Evolutionary conservation across 164 flowering plant genomes (phyloP).

Genomic region (Vitis amurensis): DNA sequence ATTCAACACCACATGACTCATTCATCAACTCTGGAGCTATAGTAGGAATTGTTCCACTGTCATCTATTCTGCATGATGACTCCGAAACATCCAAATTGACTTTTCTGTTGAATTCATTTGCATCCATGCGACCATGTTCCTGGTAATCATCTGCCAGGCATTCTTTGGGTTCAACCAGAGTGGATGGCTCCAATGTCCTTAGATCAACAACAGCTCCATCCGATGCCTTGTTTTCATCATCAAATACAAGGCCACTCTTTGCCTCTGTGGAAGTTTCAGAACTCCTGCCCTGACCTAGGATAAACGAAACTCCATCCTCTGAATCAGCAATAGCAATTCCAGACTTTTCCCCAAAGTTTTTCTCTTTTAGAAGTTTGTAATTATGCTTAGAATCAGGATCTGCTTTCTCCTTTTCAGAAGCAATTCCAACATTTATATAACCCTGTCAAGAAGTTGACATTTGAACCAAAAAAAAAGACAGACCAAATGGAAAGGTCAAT

Average conservation of each 20-base stretch:
- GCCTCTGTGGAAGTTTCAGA: slow-evolving; percentile 27
- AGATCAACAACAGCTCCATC: slow-evolving; percentile 18
- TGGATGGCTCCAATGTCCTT: slow-evolving; percentile 21
- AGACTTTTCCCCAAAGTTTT: slow-evolving; percentile 31
- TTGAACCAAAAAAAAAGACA: slow-evolving; percentile 5
- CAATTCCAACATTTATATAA: slow-evolving; percentile 89
- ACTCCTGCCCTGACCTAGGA: slow-evolving; percentile 50
- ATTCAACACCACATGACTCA: slow-evolving; percentile 18
- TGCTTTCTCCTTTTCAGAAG: slow-evolving; percentile 58
- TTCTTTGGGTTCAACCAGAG: slow-evolving; percentile 24
- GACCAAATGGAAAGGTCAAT: not conserved
- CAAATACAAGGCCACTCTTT: slow-evolving; percentile 24
- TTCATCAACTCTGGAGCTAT: slow-evolving; percentile 14
- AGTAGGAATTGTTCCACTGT: slow-evolving; percentile 16
- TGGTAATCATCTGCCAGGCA: slow-evolving; percentile 21
- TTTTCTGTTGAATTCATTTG: slow-evolving; percentile 12
- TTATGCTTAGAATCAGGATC: slow-evolving; percentile 25
- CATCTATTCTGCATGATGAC: slow-evolving; percentile 25
- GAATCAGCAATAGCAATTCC: slow-evolving; percentile 51
- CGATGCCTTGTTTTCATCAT: slow-evolving; percentile 21
- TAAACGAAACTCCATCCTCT: slow-evolving; percentile 68
- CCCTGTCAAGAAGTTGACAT: slow-evolving; percentile 65
- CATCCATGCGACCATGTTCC: slow-evolving; percentile 23
- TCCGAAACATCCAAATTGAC: slow-evolving; percentile 21
- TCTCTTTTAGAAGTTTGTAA: slow-evolving; percentile 37